Evolutionary conservation across 305 asterid species (phyloP).

Genomic region (Plantago coronopus): DNA sequence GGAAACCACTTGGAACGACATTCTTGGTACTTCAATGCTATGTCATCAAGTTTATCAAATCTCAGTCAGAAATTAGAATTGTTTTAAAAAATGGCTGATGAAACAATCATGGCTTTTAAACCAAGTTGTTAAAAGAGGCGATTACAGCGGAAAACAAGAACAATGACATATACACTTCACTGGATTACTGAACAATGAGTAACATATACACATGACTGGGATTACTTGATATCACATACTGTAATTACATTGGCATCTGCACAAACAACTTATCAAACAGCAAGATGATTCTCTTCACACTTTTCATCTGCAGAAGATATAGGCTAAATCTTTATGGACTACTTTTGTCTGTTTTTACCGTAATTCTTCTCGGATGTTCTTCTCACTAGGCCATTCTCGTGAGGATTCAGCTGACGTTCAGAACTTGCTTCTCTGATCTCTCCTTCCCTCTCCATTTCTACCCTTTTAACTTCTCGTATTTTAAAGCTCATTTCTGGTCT

Average conservation of each 20-base stretch:
- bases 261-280: constrained; percentile 8
- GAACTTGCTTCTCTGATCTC: constrained; percentile 22
- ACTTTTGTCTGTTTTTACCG: constrained; percentile 24
- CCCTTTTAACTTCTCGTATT: constrained; percentile 21
- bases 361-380: constrained; percentile 24
- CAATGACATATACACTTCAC: constrained; percentile 7
- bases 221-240: neutral
- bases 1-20: no score
- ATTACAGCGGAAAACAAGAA: constrained; percentile 18
- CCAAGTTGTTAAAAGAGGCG: neutral
- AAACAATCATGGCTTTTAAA: neutral
- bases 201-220: constrained; percentile 21
- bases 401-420: constrained; percentile 22
- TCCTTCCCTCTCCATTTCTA: constrained; percentile 18
- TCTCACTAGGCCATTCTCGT: constrained; percentile 26
- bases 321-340: constrained; percentile 11
- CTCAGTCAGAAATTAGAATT: neutral
- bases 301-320: constrained; percentile 4
- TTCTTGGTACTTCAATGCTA: no score
- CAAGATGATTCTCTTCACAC: neutral
- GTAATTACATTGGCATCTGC: constrained; percentile 19
- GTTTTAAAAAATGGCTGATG: neutral
- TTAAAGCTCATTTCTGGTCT: constrained; percentile 33
- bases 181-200: constrained; percentile 20
- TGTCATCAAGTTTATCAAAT: neutral